These are phyloP conservation scores for Thalassia testudinum DNA, from an alignment of 116 monocot genomes.

Conservation along the genomic window DNA sequence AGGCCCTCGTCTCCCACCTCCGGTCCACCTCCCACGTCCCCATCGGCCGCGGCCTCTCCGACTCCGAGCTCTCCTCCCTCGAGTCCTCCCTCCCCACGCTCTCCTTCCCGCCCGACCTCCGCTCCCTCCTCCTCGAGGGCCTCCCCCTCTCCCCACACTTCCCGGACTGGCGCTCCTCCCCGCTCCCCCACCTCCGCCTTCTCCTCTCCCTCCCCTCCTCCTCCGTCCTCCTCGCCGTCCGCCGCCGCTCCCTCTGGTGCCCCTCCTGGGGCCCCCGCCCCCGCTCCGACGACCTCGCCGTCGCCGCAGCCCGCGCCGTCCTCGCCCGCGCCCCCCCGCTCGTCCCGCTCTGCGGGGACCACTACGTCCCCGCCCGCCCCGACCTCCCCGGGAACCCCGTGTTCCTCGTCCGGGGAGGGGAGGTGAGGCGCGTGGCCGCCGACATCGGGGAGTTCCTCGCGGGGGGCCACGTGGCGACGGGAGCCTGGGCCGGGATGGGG, in stretches of 20 bases:
- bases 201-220: conserved; percentile 25
- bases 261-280: conserved; percentile 11
- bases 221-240: conserved; percentile 15
- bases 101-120: conserved; percentile 44
- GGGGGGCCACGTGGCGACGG: background rate
- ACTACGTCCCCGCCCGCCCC: conserved; percentile 23
- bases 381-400: conserved; percentile 31
- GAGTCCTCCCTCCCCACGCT: conserved; percentile 15
- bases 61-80: conserved; percentile 18
- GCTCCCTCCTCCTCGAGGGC: conserved; percentile 33
- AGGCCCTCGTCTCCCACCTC: conserved; percentile 22
- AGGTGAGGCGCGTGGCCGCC: conserved; percentile 13
- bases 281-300: background rate
- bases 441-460: conserved; percentile 26
- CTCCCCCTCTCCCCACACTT: conserved; percentile 31
- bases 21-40: conserved; percentile 5
- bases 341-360: conserved; percentile 35
- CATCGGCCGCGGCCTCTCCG: conserved; percentile 24
- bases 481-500: conserved; percentile 29
- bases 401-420: conserved; percentile 19
- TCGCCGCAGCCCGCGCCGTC: background rate
- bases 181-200: conserved; percentile 17
- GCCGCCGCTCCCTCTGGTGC: conserved; percentile 12
- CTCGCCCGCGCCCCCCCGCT: conserved; percentile 17
- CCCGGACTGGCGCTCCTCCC: conserved; percentile 44